Conservation (phyloP, 495 filamentous ascomycete species). For the Podospora fimiseda region DNA sequence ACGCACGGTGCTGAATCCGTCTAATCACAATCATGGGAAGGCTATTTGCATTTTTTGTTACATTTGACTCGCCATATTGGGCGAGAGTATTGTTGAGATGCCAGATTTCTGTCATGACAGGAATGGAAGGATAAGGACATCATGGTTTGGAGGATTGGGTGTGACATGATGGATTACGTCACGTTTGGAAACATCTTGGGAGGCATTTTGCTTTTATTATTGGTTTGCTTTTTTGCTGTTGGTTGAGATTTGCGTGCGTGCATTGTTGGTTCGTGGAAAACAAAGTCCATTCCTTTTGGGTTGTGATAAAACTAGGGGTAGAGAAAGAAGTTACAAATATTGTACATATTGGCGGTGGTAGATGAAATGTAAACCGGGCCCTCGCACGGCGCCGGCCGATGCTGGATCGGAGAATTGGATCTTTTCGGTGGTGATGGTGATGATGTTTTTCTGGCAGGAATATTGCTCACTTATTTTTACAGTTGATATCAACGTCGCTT, state of each 20-base stretch:
- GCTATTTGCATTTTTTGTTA: not conserved
- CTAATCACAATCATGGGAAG: not conserved
- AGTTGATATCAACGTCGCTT: too few relatives aligned
- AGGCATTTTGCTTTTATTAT: not conserved
- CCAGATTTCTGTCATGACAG: not conserved
- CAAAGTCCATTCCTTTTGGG: too few relatives aligned
- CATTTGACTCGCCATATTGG: not conserved
- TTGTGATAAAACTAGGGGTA: too few relatives aligned
- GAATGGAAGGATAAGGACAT: not conserved
- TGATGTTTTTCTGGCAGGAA: not conserved
- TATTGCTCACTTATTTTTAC: too few relatives aligned
- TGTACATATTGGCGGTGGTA: not conserved
- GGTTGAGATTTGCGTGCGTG: not conserved
- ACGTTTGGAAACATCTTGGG: not conserved
- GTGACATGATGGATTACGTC: not conserved
- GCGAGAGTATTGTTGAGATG: not conserved
- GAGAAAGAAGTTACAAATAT: not conserved
- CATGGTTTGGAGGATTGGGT: not conserved
- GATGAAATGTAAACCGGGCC: not conserved
- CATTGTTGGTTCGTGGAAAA: conserved; percentile 9
- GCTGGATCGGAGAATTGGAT: not conserved
- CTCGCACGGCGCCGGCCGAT: conserved; percentile 16
- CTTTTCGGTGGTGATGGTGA: not conserved
- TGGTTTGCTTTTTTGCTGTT: not conserved
- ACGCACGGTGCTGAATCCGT: conserved; percentile 16